phyloP scores from a whole-genome alignment of 2,329 filamentous ascomycete species.

The Penicillium corylophilum region DNA sequence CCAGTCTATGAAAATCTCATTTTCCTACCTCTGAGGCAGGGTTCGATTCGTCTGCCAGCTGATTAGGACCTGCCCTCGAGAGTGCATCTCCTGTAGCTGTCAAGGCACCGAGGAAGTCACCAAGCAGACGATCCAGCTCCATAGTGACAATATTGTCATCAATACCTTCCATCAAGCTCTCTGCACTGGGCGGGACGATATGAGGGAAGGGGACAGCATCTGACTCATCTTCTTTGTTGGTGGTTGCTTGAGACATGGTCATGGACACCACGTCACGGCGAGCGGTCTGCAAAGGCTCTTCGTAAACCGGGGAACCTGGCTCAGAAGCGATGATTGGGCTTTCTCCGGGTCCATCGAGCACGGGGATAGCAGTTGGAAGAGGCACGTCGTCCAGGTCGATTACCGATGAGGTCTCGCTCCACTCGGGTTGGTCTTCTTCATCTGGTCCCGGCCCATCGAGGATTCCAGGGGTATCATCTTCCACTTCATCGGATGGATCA shows the following conservation, averaged over 20 bases:
- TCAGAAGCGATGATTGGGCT: constrained; percentile 15
- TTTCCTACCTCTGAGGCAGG: constrained; percentile 11
- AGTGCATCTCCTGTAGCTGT: constrained; percentile 38
- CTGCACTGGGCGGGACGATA: constrained; percentile 38
- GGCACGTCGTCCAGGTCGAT: constrained; percentile 17
- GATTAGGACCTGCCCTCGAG: constrained; percentile 13
- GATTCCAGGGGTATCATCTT: constrained; percentile 53
- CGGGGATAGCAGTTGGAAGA: constrained; percentile 27
- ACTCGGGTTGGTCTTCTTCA: constrained; percentile 48
- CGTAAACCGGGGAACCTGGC: constrained; percentile 22
- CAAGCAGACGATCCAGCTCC: constrained; percentile 44
- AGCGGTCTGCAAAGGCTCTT: constrained; percentile 15
- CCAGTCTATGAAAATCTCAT: constrained; percentile 4
- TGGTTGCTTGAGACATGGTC: constrained; percentile 1
- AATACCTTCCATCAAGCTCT: constrained; percentile 39
- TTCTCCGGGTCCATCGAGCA: constrained; percentile 15
- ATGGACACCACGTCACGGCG: constrained; percentile 14
- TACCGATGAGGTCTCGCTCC: constrained; percentile 20
- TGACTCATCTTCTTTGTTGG: constrained; percentile 7
- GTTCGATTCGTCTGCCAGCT: constrained; percentile 13
- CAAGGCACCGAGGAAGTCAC: constrained; percentile 40
- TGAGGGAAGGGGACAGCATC: constrained; percentile 37
- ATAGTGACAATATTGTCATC: constrained; percentile 36
- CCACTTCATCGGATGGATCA: constrained; percentile 48
- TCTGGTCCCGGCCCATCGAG: constrained; percentile 55